A percentile compares a stretch with the other conserved stretches of the same genome.
Conservation (phyloP, 2,329 filamentous ascomycete species). For the Fusarium sp. region DNA sequence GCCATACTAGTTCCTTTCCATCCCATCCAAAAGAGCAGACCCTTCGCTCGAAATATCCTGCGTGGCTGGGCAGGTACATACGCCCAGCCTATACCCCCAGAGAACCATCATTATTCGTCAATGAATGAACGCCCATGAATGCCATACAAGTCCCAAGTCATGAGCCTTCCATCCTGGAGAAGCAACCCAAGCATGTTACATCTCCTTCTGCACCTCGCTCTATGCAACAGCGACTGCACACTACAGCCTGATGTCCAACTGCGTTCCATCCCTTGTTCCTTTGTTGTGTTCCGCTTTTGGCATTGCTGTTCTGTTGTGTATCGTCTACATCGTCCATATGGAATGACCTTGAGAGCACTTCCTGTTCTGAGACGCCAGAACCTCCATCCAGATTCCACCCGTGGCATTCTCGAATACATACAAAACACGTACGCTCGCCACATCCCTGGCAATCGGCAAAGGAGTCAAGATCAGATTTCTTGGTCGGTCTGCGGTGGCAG, state of each 20-base stretch:
- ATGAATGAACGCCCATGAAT: constrained; percentile 7
- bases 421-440: constrained; percentile 70
- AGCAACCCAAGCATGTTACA: constrained; percentile 73
- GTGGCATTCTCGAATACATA: constrained; percentile 74
- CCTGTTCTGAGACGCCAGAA: constrained; percentile 47
- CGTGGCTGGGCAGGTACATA: background rate
- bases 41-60: background rate
- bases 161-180: constrained; percentile 57
- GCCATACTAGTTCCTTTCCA: constrained; percentile 1
- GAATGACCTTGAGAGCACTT: constrained; percentile 57
- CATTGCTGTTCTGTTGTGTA: constrained; percentile 11
- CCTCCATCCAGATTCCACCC: constrained; percentile 54
- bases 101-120: constrained; percentile 35
- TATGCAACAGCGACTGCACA: constrained; percentile 77
- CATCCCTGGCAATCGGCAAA: constrained; percentile 74
- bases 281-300: constrained; percentile 25
- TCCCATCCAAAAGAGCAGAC: constrained; percentile 11
- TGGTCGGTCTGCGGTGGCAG: constrained; percentile 73
- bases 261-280: constrained; percentile 51
- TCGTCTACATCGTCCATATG: constrained; percentile 63
- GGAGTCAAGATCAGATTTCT: constrained; percentile 73
- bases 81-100: constrained; percentile 6
- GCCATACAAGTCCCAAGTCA: constrained; percentile 12
- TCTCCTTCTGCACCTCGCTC: constrained; percentile 73
- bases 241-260: constrained; percentile 61